These are phyloP conservation scores for Camelina sativa DNA, from an alignment of 345 rosid genomes.

Conservation along the genomic window DNA sequence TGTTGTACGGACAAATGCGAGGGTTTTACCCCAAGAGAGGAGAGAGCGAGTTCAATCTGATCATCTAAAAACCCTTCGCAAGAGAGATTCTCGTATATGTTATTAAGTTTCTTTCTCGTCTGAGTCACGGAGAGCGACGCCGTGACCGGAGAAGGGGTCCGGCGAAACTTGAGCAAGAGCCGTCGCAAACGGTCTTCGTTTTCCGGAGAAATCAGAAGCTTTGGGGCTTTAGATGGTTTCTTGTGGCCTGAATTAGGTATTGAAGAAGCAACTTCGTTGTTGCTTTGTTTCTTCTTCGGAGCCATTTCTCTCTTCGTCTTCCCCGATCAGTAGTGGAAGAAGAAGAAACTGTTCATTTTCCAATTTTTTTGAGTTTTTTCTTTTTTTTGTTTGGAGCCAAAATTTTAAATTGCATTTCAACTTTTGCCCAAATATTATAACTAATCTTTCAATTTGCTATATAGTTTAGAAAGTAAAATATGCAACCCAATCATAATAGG, in stretches of 20 bases:
- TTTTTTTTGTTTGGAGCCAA: background rate
- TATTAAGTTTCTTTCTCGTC: constrained; percentile 71
- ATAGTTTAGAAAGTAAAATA: background rate
- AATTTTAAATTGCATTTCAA: background rate
- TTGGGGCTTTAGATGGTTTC: constrained; percentile 60
- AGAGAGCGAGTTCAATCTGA: constrained; percentile 86
- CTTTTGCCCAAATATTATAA: background rate
- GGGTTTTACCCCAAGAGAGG: constrained; percentile 67
- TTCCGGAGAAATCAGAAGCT: constrained; percentile 85
- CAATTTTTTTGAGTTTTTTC: background rate
- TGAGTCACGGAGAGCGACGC: constrained; percentile 58
- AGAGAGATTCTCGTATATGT: constrained; percentile 78
- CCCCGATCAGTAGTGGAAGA: background rate
- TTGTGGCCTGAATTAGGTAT: background rate
- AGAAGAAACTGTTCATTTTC: background rate
- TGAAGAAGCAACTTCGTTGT: constrained; percentile 34
- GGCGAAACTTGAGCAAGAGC: constrained; percentile 70
- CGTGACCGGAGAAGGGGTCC: constrained; percentile 40
- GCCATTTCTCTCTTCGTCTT: constrained; percentile 53
- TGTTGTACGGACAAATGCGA: background rate
- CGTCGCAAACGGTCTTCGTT: constrained; percentile 83
- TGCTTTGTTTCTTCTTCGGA: constrained; percentile 66
- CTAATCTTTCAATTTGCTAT: background rate
- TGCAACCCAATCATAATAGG: background rate
- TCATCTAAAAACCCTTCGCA: constrained; percentile 88